These are phyloP conservation scores for Stemphylium vesicarium DNA, from an alignment of 2,329 filamentous ascomycete genomes.

Conservation along the genomic window DNA sequence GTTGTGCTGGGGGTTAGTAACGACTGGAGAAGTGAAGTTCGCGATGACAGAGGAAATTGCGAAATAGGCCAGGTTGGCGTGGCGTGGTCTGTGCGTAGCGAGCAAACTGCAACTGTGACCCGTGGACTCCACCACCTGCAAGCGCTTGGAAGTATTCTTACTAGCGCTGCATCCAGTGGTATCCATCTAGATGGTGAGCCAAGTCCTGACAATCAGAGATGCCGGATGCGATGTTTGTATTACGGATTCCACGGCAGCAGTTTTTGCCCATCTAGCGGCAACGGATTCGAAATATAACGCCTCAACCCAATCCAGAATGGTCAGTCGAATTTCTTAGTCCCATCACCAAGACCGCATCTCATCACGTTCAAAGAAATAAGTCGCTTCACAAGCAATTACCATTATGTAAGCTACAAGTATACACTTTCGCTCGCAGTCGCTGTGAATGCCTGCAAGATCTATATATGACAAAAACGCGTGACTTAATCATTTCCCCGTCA, in stretches of 20 bases:
- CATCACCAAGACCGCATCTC: neutral
- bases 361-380: neutral
- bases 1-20: conserved; percentile 45
- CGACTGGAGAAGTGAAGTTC: conserved; percentile 19
- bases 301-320: too few species aligned
- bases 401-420: conserved; percentile 44
- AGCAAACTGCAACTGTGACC: neutral
- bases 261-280: too few species aligned
- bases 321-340: too few species aligned
- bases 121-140: conserved; percentile 2
- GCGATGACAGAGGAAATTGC: conserved; percentile 25
- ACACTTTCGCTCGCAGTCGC: conserved; percentile 25
- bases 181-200: too few species aligned
- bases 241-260: too few species aligned
- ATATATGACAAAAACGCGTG: conserved; percentile 41
- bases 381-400: conserved; percentile 36
- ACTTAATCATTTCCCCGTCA: conserved; percentile 38
- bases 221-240: too few species aligned
- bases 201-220: too few species aligned
- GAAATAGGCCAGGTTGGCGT: conserved; percentile 18
- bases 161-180: neutral
- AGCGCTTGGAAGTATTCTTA: neutral
- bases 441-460: conserved; percentile 32
- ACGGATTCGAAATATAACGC: too few species aligned
- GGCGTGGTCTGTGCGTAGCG: conserved; percentile 13